Evolutionary conservation across 148 eudicot genomes (phyloP).

Genomic region (Gaultheria prostrata): DNA sequence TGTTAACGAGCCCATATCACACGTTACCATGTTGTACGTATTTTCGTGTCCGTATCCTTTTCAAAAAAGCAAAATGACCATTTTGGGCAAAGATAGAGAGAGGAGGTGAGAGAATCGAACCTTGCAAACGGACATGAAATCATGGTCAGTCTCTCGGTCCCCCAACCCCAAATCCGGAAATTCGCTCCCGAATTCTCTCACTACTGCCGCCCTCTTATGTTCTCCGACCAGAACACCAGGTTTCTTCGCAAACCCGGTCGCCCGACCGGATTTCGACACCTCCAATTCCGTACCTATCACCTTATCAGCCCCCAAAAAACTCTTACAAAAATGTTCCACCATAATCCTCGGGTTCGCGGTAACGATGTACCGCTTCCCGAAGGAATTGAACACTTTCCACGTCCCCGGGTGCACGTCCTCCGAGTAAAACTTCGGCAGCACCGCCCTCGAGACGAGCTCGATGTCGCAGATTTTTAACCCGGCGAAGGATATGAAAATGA

Average conservation of each 20-base stretch:
- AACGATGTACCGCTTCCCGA: constrained; percentile 48
- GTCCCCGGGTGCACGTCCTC: constrained; percentile 58
- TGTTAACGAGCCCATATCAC: neutral
- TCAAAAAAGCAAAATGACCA: neutral
- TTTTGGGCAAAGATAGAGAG: neutral
- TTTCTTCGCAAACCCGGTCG: constrained; percentile 55
- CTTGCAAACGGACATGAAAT: constrained; percentile 88
- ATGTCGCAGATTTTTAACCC: constrained; percentile 55
- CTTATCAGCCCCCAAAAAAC: constrained; percentile 57
- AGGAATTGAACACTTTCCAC: constrained; percentile 63
- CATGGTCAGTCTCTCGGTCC: constrained; percentile 57
- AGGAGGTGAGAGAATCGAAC: constrained; percentile 24
- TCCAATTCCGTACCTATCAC: constrained; percentile 69
- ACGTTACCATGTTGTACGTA: neutral
- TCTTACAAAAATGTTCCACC: constrained; percentile 67
- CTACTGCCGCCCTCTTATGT: constrained; percentile 39
- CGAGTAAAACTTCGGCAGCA: constrained; percentile 57
- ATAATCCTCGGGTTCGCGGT: constrained; percentile 70
- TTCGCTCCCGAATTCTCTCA: constrained; percentile 41
- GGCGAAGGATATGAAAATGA: constrained; percentile 59
- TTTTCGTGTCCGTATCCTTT: neutral
- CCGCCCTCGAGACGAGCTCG: constrained; percentile 65
- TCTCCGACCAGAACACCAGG: constrained; percentile 75
- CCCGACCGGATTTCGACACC: constrained; percentile 43
- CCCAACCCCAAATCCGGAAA: constrained; percentile 78